phyloP scores from a whole-genome alignment of 129 eudicot species.

The Escallonia herrerae region DNA sequence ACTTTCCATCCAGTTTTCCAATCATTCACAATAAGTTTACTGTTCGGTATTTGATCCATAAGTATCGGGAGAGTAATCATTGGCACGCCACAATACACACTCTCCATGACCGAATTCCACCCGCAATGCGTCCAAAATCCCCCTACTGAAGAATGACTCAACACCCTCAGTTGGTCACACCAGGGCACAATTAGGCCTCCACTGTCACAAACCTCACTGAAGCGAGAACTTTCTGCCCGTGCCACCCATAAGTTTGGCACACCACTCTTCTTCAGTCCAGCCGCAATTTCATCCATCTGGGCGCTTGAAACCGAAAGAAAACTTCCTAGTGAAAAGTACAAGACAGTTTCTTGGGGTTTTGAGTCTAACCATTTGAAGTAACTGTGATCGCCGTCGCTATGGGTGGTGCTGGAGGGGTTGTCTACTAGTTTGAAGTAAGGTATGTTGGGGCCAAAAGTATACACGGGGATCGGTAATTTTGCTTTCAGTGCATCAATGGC shows the following conservation, averaged over 20 bases:
- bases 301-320: constrained; percentile 33
- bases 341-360: constrained; percentile 25
- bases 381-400: neutral
- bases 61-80: constrained; percentile 29
- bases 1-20: constrained; percentile 38
- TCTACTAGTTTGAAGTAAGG: constrained; percentile 1
- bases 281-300: constrained; percentile 38
- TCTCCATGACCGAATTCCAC: constrained; percentile 30
- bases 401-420: neutral
- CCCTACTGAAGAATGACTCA: constrained; percentile 21
- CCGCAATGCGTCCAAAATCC: constrained; percentile 38
- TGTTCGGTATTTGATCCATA: constrained; percentile 24
- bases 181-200: constrained; percentile 23
- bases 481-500: constrained; percentile 20
- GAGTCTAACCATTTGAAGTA: constrained; percentile 46
- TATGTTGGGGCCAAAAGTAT: constrained; percentile 25
- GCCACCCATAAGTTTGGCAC: constrained; percentile 31
- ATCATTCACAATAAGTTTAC: constrained; percentile 26
- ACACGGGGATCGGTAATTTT: constrained; percentile 15
- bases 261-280: constrained; percentile 29
- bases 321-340: constrained; percentile 50
- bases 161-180: constrained; percentile 38
- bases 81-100: constrained; percentile 30
- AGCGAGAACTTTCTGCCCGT: constrained; percentile 13
- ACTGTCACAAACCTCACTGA: constrained; percentile 4